These are phyloP conservation scores for Ogataea nitratoaversa DNA, from an alignment of 805 yeast genomes.

Conservation along the genomic window DNA sequence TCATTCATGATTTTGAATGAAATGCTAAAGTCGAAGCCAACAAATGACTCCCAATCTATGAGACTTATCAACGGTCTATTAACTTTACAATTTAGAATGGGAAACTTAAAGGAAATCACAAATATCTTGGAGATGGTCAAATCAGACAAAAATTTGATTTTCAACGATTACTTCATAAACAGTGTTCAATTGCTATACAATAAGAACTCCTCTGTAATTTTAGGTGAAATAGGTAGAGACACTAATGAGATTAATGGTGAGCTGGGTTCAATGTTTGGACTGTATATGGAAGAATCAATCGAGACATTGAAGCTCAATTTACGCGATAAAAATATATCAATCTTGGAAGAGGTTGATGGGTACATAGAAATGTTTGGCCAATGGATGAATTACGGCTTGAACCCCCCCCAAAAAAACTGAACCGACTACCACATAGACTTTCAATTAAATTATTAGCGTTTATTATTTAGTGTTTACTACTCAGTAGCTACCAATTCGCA, in stretches of 20 bases:
- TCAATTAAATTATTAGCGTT: too few relatives aligned
- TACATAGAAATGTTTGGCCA: constrained; percentile 8
- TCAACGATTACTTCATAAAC: neutral
- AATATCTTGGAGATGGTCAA: constrained; percentile 14
- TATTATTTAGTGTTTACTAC: too few relatives aligned
- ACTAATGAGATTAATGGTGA: neutral
- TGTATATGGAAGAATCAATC: neutral
- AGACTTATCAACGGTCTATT: constrained; percentile 12
- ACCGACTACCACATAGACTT: too few relatives aligned
- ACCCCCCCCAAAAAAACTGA: too few relatives aligned
- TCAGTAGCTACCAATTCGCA: too few relatives aligned
- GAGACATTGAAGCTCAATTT: neutral
- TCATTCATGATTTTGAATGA: constrained; percentile 10
- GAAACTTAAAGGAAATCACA: constrained; percentile 12
- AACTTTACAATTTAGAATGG: constrained; percentile 10
- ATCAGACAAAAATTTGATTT: constrained; percentile 3
- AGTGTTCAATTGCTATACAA: neutral
- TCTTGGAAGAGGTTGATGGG: constrained; percentile 6
- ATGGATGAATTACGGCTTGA: constrained; percentile 12
- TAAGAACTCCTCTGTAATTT: neutral
- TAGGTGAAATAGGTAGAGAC: neutral
- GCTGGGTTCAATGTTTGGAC: neutral
- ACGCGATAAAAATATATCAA: neutral
- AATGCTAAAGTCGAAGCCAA: constrained; percentile 9
- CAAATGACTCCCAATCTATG: constrained; percentile 8